Evolutionary conservation across 495 filamentous ascomycete genomes (phyloP).

Genomic region (Talaromyces borbonicus): DNA sequence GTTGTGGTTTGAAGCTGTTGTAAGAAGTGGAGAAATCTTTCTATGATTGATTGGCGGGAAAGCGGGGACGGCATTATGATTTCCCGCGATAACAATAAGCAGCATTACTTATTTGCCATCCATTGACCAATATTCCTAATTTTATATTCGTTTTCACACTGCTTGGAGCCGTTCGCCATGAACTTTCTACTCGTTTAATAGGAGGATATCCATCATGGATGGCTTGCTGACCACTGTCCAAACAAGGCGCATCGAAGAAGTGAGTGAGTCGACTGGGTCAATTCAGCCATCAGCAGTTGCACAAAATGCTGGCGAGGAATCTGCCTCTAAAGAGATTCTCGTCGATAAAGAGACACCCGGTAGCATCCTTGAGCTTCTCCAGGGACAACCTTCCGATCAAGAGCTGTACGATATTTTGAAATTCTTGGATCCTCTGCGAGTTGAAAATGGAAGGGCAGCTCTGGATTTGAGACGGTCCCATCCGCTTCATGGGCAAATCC

Average conservation of each 20-base stretch:
- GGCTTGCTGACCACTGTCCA: constrained; percentile 33
- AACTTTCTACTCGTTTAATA: background rate
- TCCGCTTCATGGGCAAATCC: constrained; percentile 57
- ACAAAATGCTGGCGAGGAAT: constrained; percentile 4
- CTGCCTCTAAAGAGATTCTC: constrained; percentile 25
- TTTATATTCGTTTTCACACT: no score
- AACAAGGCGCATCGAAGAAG: constrained; percentile 18
- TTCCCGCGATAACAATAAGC: background rate
- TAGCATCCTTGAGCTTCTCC: background rate
- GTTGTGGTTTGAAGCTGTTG: background rate
- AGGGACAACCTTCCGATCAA: background rate
- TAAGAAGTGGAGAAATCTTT: background rate
- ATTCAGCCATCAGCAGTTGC: no score
- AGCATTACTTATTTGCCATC: no score
- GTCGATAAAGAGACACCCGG: background rate
- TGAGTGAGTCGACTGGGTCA: background rate
- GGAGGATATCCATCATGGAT: constrained; percentile 26
- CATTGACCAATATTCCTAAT: no score
- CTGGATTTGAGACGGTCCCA: constrained; percentile 56
- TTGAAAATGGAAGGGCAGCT: constrained; percentile 15
- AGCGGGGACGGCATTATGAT: constrained; percentile 1
- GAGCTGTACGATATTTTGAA: constrained; percentile 1
- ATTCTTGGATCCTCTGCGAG: constrained; percentile 35
- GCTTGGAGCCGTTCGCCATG: background rate
- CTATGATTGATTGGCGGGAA: constrained; percentile 3